Base-by-base conservation (phyloP, 345 rosid genomes). In the Nasturtium officinale region DNA sequence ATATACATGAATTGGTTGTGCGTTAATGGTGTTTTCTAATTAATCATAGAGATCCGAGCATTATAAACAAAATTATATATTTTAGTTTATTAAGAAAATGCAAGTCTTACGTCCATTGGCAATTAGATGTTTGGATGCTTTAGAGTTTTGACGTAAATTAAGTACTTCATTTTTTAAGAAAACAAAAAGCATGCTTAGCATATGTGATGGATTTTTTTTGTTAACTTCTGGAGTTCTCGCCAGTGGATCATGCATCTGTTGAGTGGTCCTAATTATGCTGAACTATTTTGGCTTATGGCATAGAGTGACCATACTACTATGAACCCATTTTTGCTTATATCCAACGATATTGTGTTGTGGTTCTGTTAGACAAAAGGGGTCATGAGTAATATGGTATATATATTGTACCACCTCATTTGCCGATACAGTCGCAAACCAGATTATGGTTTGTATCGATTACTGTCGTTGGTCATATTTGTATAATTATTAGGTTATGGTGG, bases 181-280 rank as follows among this genome's bases (percentile, higher is more conserved):
- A 9, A 61, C n/a, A 40, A n/a, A 3, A 29, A 55, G 37, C 16
- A 16, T 35, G 57, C 25, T 61, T 21, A 21, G 21, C 18, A 29
- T 13, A 21, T 38, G 50, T n/a, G 15, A 43, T 61, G 23, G 28
- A n/a, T n/a, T n/a, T 5, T 11, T 15, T n/a, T 42, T 43, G 16
- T 3, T 1, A 28, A n/a, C 29, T 54, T 21, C 21, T 29, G 2
- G 60, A 15, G 26, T 50, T 8, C 25, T 9, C 13, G 17, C 25
- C 52, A 21, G 11, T n/a, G 25, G 21, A 65, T 35, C 47, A 51
- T 42, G 46, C 16, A 12, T 50, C 46, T 65, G 33, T 13, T 20
- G 47, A 66, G 60, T 35, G 47, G 26, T 10, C 21, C 20, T 66
- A 46, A 48, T 11, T 46, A 18, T 42, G 66, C 52, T 62, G 65